These are phyloP conservation scores for Solanum hybrid DNA, from an alignment of 305 asterid species.

Conservation along the genomic window DNA sequence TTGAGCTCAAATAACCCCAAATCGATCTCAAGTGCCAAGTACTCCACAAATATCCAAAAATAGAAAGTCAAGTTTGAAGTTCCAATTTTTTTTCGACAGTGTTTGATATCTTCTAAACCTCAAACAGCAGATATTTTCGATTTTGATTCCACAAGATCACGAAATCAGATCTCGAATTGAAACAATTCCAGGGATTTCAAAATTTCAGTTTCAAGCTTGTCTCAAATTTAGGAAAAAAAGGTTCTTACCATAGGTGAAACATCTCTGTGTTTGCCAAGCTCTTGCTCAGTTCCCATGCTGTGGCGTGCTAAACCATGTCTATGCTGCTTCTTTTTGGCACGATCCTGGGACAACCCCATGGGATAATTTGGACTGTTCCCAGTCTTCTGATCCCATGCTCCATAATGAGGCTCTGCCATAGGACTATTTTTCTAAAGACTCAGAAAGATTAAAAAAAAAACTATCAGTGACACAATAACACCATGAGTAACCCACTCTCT, in stretches of 20 bases:
- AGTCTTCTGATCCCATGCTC: conserved; percentile 45
- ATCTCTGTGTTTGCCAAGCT: not conserved
- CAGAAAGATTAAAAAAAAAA: not conserved
- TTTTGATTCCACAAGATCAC: not conserved
- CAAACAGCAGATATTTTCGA: not conserved
- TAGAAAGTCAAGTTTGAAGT: not conserved
- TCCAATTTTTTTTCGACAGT: not conserved
- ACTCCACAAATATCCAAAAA: not conserved
- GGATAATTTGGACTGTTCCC: conserved; percentile 27
- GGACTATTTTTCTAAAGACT: not conserved
- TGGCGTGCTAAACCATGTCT: conserved; percentile 11
- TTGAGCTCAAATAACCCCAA: not conserved
- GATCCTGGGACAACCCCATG: conserved; percentile 31
- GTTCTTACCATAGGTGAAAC: not conserved
- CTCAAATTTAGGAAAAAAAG: not conserved
- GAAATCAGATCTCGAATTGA: not conserved
- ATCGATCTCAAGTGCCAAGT: not conserved
- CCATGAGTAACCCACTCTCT: not conserved
- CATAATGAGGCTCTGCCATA: conserved; percentile 40
- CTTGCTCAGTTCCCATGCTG: conserved; percentile 6
- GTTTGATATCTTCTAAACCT: not conserved
- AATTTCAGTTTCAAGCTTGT: not conserved
- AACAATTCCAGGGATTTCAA: not conserved
- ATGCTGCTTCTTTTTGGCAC: conserved; percentile 34
- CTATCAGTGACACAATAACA: not conserved